These are phyloP conservation scores for Coemansia sp. DNA, from an alignment of 192 early-diverging fungal species.

Conservation along the genomic window DNA sequence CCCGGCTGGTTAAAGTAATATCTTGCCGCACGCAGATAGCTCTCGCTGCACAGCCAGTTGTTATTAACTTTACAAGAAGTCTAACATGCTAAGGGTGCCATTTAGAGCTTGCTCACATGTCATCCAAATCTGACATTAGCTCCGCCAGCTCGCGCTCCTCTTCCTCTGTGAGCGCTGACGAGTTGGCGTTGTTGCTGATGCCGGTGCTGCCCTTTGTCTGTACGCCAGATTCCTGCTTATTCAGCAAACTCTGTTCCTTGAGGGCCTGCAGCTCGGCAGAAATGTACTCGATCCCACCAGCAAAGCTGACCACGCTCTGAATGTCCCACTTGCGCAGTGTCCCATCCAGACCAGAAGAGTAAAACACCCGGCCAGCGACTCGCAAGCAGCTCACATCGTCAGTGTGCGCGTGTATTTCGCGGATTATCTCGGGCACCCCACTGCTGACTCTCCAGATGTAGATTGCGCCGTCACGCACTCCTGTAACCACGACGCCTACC, in stretches of 20 bases:
- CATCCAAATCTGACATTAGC: slow-evolving; percentile 71
- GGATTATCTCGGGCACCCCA: slow-evolving; percentile 51
- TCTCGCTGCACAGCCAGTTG: too few species aligned
- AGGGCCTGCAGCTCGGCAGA: slow-evolving; percentile 18
- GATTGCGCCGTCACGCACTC: slow-evolving; percentile 80
- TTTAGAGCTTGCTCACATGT: slow-evolving; percentile 30
- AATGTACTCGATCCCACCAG: slow-evolving; percentile 31
- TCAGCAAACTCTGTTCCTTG: not conserved
- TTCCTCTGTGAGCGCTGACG: slow-evolving; percentile 73
- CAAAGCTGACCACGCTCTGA: slow-evolving; percentile 42
- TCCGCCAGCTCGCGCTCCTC: slow-evolving; percentile 88
- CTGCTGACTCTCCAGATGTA: slow-evolving; percentile 75
- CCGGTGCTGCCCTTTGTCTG: not conserved
- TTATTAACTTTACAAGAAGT: too few species aligned
- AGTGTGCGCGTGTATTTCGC: slow-evolving; percentile 80
- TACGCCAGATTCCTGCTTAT: not conserved
- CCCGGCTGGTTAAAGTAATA: too few species aligned
- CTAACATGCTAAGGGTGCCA: too few species aligned
- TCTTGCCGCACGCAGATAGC: too few species aligned
- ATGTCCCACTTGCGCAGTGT: slow-evolving; percentile 84
- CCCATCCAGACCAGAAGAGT: slow-evolving; percentile 80
- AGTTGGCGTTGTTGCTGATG: not conserved
- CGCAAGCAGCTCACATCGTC: slow-evolving; percentile 80
- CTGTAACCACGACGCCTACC: slow-evolving; percentile 76
- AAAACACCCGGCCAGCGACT: slow-evolving; percentile 60